These are phyloP conservation scores for Purpureocillium takamizusanense DNA, from an alignment of 2,329 filamentous ascomycete genomes.

Conservation along the genomic window DNA sequence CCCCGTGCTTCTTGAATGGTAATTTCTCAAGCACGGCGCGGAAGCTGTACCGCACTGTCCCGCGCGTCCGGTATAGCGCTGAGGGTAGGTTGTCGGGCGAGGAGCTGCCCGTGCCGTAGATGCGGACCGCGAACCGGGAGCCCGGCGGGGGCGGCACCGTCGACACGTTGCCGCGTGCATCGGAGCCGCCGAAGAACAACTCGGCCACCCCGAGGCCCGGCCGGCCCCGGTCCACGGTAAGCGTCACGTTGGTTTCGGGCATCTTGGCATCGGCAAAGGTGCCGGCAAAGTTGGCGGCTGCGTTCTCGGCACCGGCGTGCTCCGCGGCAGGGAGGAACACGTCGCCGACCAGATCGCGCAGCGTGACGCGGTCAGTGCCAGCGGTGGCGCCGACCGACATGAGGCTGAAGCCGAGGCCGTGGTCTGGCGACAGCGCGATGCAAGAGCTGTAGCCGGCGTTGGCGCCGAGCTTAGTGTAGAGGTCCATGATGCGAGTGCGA, in stretches of 20 bases:
- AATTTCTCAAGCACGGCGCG: not conserved
- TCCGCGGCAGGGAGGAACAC: conserved; percentile 12
- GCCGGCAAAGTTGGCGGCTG: conserved; percentile 8
- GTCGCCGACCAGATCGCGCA: conserved; percentile 9
- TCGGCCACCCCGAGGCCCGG: conserved; percentile 1
- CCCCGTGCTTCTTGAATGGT: not conserved
- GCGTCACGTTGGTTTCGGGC: conserved; percentile 8
- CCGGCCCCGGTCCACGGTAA: conserved; percentile 7
- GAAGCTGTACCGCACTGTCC: not conserved
- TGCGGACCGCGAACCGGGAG: not conserved
- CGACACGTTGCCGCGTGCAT: not conserved
- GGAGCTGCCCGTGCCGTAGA: not conserved
- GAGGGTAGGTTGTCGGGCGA: not conserved
- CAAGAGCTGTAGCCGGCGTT: conserved; percentile 16
- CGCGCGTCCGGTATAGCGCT: not conserved
- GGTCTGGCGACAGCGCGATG: conserved; percentile 13
- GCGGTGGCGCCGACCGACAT: conserved; percentile 14
- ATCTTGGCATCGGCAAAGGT: conserved; percentile 6
- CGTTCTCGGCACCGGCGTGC: conserved; percentile 10
- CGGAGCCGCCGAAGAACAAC: not conserved
- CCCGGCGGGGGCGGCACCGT: not conserved
- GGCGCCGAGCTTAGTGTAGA: conserved; percentile 15
- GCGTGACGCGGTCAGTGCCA: conserved; percentile 6
- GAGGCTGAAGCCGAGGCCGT: conserved; percentile 15
- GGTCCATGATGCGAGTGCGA: conserved; percentile 17